phyloP scores from a whole-genome alignment of 2,329 filamentous ascomycete genomes.

The Pseudogymnoascus sp. region DNA sequence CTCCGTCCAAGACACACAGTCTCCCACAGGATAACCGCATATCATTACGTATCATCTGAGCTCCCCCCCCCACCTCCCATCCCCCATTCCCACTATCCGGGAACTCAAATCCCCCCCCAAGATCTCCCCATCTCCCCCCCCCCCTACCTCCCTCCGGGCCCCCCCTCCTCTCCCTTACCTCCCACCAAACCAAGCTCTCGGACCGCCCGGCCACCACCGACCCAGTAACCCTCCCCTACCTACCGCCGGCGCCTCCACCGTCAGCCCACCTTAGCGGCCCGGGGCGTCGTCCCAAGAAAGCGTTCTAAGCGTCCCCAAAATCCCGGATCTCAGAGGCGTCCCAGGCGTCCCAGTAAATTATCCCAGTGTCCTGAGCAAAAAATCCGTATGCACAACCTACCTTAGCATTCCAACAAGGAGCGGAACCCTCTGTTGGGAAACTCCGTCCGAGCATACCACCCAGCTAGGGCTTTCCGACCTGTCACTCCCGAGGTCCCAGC shows the following conservation, averaged over 20 bases:
- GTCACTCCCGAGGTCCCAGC: neutral
- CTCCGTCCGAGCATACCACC: neutral
- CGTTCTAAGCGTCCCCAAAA: too few species aligned
- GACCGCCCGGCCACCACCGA: neutral
- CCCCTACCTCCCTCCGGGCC: neutral
- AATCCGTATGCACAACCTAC: neutral
- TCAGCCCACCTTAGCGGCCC: neutral
- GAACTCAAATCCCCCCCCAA: neutral
- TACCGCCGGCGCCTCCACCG: neutral
- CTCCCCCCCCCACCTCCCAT: neutral
- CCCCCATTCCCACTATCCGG: neutral
- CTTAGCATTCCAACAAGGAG: neutral
- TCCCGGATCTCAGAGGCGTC: too few species aligned
- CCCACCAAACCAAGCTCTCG: neutral
- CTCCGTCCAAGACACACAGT: neutral
- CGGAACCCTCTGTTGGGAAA: neutral
- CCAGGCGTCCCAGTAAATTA: neutral
- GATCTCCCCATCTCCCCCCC: neutral
- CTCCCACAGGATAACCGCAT: neutral
- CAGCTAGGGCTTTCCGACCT: neutral
- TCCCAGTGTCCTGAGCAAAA: neutral
- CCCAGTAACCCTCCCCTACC: neutral
- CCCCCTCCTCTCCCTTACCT: neutral
- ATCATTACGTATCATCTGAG: constrained; percentile 1
- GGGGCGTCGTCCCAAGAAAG: neutral